Conservation (phyloP, 441 rosid species). For the Eruca vesicaria region DNA sequence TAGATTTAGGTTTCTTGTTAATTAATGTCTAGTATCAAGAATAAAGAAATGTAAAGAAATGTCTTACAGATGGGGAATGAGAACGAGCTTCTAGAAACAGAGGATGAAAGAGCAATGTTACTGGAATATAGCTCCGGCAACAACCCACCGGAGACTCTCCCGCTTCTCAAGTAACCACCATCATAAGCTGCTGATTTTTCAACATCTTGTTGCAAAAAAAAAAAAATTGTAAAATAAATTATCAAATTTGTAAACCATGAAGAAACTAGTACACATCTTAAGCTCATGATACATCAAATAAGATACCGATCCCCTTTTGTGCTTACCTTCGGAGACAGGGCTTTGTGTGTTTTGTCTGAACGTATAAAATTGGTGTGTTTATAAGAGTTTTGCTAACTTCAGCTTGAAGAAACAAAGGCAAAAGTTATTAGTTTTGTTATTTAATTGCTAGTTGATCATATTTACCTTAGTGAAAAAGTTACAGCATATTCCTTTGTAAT, state of each 20-base stretch:
- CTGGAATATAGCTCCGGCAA: background rate
- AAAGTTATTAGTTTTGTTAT: background rate
- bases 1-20: background rate
- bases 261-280: background rate
- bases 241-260: background rate
- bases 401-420: background rate
- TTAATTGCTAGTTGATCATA: background rate
- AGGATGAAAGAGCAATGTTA: background rate
- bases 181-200: background rate
- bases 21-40: background rate
- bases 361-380: background rate
- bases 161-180: constrained; percentile 14
- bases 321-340: background rate
- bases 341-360: background rate
- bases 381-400: background rate
- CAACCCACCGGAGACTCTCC: background rate
- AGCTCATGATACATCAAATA: background rate
- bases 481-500: background rate
- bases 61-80: constrained; percentile 17
- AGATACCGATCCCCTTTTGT: background rate
- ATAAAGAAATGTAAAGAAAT: background rate
- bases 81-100: background rate
- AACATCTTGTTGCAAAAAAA: background rate
- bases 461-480: background rate
- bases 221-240: background rate